These are phyloP conservation scores for Pleurotus tuoliensis DNA, from an alignment of 768 basidiomycete species.

Conservation along the genomic window DNA sequence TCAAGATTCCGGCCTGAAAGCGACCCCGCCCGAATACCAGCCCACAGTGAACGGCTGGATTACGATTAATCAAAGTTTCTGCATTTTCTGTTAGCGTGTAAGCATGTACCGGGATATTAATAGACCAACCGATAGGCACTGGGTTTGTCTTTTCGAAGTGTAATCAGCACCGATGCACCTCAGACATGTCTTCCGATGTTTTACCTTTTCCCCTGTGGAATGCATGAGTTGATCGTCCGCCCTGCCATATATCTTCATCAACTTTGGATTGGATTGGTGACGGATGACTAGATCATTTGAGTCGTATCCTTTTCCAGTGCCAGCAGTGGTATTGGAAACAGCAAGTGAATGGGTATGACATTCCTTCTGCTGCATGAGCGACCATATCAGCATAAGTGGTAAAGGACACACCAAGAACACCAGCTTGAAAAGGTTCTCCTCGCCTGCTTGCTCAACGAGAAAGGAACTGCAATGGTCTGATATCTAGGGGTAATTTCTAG, in stretches of 20 bases:
- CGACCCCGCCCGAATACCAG: constrained; percentile 39
- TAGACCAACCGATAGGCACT: constrained; percentile 26
- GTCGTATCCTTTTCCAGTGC: constrained; percentile 28
- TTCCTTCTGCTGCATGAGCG: background rate
- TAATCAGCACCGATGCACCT: too few species aligned
- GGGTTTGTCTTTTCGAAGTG: constrained; percentile 27
- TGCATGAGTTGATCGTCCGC: constrained; percentile 44
- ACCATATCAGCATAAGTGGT: background rate
- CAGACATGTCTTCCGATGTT: too few species aligned
- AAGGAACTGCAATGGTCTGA: constrained; percentile 11
- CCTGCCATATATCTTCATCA: constrained; percentile 37
- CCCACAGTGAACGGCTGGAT: constrained; percentile 26
- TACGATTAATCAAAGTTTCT: constrained; percentile 27
- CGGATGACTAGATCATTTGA: constrained; percentile 36
- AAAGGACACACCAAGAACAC: constrained; percentile 6
- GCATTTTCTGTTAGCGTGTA: background rate
- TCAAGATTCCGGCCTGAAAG: constrained; percentile 35
- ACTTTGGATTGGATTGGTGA: constrained; percentile 32
- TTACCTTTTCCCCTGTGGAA: constrained; percentile 37
- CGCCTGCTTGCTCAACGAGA: constrained; percentile 10
- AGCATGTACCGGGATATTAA: background rate
- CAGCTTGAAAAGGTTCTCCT: constrained; percentile 11
- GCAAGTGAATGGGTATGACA: constrained; percentile 16
- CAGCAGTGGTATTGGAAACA: constrained; percentile 27
- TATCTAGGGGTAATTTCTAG: constrained; percentile 2